Evolutionary conservation across 495 filamentous ascomycete species (phyloP).

Genomic region (Podospora pseudoanserina): DNA sequence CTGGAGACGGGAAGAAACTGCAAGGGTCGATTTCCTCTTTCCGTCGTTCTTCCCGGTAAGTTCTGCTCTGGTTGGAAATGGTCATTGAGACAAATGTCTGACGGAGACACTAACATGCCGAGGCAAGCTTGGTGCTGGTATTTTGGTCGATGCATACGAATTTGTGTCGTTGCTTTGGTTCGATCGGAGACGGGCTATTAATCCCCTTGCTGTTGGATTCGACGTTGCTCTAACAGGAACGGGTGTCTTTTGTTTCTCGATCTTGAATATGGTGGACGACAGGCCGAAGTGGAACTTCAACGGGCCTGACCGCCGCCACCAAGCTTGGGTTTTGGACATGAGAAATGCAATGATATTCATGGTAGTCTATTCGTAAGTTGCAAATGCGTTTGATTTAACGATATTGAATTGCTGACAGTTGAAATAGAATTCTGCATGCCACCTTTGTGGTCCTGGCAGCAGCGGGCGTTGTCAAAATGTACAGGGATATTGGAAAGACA

Average conservation of each 20-base stretch:
- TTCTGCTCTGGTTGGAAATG: background rate
- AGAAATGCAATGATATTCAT: slow-evolving; percentile 31
- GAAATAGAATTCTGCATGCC: slow-evolving; percentile 22
- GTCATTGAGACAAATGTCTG: background rate
- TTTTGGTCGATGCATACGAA: slow-evolving; percentile 23
- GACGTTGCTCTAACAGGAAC: slow-evolving; percentile 20
- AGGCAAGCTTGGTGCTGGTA: slow-evolving; percentile 16
- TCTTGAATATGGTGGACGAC: slow-evolving; percentile 18
- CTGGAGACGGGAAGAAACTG: slow-evolving; percentile 20
- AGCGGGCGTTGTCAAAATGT: slow-evolving; percentile 17
- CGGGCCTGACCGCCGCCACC: background rate
- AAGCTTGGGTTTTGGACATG: slow-evolving; percentile 21
- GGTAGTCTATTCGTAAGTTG: slow-evolving; percentile 28
- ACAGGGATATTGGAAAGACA: slow-evolving; percentile 4
- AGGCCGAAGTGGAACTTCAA: slow-evolving; percentile 4
- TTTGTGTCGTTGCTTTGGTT: slow-evolving; percentile 21
- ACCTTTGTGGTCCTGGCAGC: slow-evolving; percentile 24
- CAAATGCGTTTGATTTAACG: too few relatives aligned
- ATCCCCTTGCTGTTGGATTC: slow-evolving; percentile 21
- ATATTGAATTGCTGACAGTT: background rate
- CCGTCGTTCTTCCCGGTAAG: slow-evolving; percentile 32
- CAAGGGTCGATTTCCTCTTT: slow-evolving; percentile 25
- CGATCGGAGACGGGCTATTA: slow-evolving; percentile 19
- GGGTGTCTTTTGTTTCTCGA: slow-evolving; percentile 29
- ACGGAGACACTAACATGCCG: background rate